Conservation (phyloP, 2,329 filamentous ascomycete species). For the Aaosphaeria arxii region DNA sequence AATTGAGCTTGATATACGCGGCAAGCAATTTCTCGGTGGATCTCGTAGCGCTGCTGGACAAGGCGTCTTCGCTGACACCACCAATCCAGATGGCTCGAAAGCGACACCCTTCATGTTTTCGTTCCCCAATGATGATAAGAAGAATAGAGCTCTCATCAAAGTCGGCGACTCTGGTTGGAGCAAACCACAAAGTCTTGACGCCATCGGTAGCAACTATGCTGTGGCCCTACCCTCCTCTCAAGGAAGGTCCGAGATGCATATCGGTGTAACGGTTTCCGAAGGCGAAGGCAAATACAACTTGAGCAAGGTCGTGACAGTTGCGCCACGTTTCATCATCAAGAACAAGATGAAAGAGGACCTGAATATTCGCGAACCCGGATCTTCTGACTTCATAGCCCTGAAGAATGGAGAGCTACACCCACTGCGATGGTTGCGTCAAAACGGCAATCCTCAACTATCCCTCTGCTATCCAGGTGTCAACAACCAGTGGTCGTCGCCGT, state of each 20-base stretch:
- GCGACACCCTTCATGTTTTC: constrained; percentile 95
- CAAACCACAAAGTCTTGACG: constrained; percentile 96
- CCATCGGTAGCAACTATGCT: constrained; percentile 89
- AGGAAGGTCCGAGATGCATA: constrained; percentile 77
- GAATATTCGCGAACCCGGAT: constrained; percentile 86
- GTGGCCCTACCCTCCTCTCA: constrained; percentile 74
- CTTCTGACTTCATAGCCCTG: constrained; percentile 77
- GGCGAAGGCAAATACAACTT: constrained; percentile 98
- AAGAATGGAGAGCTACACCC: constrained; percentile 78
- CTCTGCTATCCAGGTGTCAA: constrained; percentile 91
- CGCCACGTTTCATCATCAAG: constrained; percentile 89
- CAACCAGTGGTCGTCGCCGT: constrained; percentile 96
- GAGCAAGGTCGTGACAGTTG: constrained; percentile 90
- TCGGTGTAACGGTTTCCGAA: constrained; percentile 83
- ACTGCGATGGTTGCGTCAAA: constrained; percentile 84
- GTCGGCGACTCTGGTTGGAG: constrained; percentile 93
- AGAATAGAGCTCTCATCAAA: constrained; percentile 84
- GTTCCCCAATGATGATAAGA: constrained; percentile 80
- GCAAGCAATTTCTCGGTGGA: constrained; percentile 83
- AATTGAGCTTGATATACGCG: constrained; percentile 79
- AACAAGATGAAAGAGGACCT: constrained; percentile 90
- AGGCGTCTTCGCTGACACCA: constrained; percentile 56
- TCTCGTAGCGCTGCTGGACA: constrained; percentile 83
- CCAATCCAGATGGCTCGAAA: constrained; percentile 60
- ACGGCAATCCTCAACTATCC: constrained; percentile 80